Evolutionary conservation across 768 basidiomycete genomes (phyloP), one percentile per base, ranked within the genome.

Genomic region (Aureoboletus auriporus): DNA sequence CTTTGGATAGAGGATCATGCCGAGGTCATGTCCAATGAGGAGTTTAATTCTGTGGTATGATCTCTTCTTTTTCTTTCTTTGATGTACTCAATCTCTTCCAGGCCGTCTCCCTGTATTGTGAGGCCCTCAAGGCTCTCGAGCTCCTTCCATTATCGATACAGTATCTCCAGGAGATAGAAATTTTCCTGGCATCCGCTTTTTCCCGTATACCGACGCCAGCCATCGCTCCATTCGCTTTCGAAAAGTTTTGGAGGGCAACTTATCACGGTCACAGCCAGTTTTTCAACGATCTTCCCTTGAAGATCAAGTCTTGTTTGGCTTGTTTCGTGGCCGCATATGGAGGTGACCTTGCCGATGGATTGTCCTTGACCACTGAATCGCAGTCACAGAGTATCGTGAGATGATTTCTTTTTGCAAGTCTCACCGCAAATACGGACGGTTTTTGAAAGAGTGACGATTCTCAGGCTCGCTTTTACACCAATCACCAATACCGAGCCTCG

Each of bases 211-310:
- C 75, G 0, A 50, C 62, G 4, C 76, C 76, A 3, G 74, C 76
- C 8, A 64, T 71, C 16, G 82, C 79, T 0, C 76, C 79, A 1
- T 55, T 75, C 6, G 72, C 76, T 1, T 86, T 85, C 50, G 70
- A 72, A 53, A 65, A 61, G 2, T 85, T 80, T 58, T 86, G 83
- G 83, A 70, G 70, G n/a, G 63, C 64, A 34, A 78, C 78, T 4
- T 83, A 79, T 56, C 74, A 78, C 30, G 65, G 64, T n/a, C 66
- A 58, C 31, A 61, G 62, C 26, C 65, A 73, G 29, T 70, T 75
- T 27, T 61, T 58, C 42, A 35, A 54, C 0, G 48, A 58, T 14
- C 75, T 77, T 48, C 79, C 82, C 0, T 56, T 62, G 6, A 66
- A 62, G 16, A 66, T 82, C 51, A 72, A 70, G 42, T 65, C 65